Evolutionary conservation across 2,329 filamentous ascomycete species (phyloP), one percentile per base, ranked within the genome.

Genomic region (Aspergillus brasiliensis): DNA sequence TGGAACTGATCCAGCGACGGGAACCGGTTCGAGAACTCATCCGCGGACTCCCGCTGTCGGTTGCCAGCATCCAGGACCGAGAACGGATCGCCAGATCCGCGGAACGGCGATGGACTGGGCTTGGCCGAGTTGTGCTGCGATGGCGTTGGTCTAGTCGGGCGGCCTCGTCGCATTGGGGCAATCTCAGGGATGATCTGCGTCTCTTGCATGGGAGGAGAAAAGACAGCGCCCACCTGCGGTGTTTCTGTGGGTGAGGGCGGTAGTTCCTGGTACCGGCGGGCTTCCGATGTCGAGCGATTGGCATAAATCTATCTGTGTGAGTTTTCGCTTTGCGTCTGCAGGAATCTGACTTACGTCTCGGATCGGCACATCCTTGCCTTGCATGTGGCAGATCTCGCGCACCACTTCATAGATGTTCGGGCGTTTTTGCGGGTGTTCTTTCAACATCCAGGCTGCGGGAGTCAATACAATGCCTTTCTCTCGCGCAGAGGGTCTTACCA

Each of bases 341-440:
- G 10, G 44, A 49, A 56, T 77, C 10, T 3, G 3, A 8, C 89
- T 74, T 81, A 96, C 92, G 79, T 99, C 93, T 80, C 91, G 90
- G 68, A 99, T 90, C 0, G 93, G 93, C 8, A 93, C 84, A 65
- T 93, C 88, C 61, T 89, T 89, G 57, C 92, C 91, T 73, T 95
- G 90, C 91, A 99, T 96, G 37, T 85, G 81, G 76, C 93, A 97
- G 28, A 89, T 87, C 78, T 98, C 93, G 63, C 88, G 86, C 31
- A 99, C 81, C 3, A 96, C 92, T 75, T 97, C 90, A 73, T 97
- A 99, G 62, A 99, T 96, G 72, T 94, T 98, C 3, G 95, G 95
- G 64, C 95, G 86, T 53, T 84, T 80, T 62, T 87, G 83, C 54
- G 92, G 91, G 67, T 90, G 88, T 75, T 98, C 95, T 69, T 87